Conservation (phyloP, 208 protist genomes). For the Wallacemonas sp. region DNA sequence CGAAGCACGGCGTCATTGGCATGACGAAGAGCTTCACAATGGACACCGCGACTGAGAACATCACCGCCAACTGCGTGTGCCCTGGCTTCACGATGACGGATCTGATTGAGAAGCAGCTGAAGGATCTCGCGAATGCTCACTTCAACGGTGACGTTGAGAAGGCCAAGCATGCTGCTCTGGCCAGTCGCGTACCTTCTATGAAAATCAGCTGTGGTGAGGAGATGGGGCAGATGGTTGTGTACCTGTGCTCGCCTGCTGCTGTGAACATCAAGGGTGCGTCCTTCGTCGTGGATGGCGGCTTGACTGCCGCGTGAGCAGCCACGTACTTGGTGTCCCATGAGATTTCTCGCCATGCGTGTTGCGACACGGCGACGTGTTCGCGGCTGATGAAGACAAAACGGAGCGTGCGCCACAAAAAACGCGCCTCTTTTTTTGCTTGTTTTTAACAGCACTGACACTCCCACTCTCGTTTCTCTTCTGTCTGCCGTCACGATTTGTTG, state of each 20-base stretch:
- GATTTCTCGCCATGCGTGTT: too few relatives aligned
- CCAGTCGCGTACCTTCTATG: slow-evolving; percentile 36
- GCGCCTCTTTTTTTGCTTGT: too few relatives aligned
- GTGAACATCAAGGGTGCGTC: slow-evolving; percentile 7
- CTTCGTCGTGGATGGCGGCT: slow-evolving; percentile 5
- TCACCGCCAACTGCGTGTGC: slow-evolving; percentile 54
- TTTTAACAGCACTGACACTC: too few relatives aligned
- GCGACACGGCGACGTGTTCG: too few relatives aligned
- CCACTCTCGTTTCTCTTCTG: too few relatives aligned
- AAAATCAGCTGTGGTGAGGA: slow-evolving; percentile 29
- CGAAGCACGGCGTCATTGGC: slow-evolving; percentile 60
- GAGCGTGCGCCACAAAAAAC: too few relatives aligned
- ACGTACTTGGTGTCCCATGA: too few relatives aligned
- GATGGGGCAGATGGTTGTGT: slow-evolving; percentile 41
- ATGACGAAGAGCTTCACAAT: slow-evolving; percentile 58
- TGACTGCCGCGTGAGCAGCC: not conserved
- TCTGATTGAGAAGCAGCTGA: slow-evolving; percentile 47
- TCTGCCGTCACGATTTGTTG: too few relatives aligned
- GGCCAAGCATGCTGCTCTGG: slow-evolving; percentile 24
- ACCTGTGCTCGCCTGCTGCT: slow-evolving; percentile 32
- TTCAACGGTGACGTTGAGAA: slow-evolving; percentile 29
- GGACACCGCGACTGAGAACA: slow-evolving; percentile 27
- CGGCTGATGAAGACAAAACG: too few relatives aligned
- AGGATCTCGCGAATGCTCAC: slow-evolving; percentile 14
- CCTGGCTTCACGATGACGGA: slow-evolving; percentile 47